Evolutionary conservation across 208 protist genomes (phyloP).

Genomic region (Sergeia podlipaevii): DNA sequence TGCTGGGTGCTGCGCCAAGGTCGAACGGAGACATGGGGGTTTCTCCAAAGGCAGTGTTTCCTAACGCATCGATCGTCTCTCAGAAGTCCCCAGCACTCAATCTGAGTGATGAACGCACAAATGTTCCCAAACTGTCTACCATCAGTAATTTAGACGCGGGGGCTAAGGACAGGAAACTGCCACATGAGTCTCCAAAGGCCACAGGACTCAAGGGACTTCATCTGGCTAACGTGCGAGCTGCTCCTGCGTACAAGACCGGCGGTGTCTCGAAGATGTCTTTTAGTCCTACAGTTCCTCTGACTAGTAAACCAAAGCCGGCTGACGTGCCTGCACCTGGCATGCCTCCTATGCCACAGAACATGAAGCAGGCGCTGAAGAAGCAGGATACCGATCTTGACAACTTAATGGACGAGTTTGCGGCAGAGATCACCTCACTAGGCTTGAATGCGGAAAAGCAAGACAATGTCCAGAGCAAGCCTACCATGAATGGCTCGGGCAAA

Average conservation of each 20-base stretch:
- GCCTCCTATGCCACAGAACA: not conserved
- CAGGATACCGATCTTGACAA: conserved; percentile 54
- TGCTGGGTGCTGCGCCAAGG: too few relatives aligned
- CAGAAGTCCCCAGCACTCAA: not conserved
- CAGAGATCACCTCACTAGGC: conserved; percentile 54
- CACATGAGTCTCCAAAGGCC: not conserved
- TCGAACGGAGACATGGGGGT: too few relatives aligned
- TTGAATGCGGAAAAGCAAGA: conserved; percentile 27
- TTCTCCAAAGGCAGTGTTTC: too few relatives aligned
- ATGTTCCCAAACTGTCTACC: too few relatives aligned
- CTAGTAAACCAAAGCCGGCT: conserved; percentile 5
- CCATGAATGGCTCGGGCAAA: not conserved
- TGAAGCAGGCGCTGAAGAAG: conserved; percentile 3
- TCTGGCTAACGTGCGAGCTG: conserved; percentile 15
- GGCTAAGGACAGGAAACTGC: not conserved
- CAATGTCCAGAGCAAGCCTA: too few relatives aligned
- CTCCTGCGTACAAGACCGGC: not conserved
- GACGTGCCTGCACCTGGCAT: conserved; percentile 1
- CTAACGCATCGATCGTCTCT: not conserved
- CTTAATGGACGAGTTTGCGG: conserved; percentile 71
- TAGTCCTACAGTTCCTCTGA: not conserved
- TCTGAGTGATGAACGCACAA: too few relatives aligned
- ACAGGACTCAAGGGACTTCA: conserved; percentile 8
- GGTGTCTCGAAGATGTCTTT: not conserved
- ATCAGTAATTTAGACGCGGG: not conserved